Evolutionary conservation across 2,329 filamentous ascomycete species (phyloP), one percentile per base, ranked within the genome.

Genomic region (Fusarium paranaense): DNA sequence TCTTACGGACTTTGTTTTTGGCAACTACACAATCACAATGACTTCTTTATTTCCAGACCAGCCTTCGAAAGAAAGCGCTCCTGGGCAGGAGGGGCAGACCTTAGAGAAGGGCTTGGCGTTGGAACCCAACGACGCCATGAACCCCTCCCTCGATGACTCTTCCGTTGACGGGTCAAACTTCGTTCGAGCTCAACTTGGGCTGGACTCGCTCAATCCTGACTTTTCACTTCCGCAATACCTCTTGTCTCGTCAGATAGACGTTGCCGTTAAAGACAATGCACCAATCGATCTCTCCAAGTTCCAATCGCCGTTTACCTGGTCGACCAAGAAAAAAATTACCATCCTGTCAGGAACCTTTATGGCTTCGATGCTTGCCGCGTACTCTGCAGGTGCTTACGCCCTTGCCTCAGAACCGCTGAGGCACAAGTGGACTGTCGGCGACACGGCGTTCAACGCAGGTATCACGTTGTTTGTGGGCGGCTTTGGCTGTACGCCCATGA

Each of bases 401-500:
- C 86, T 91, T 4, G 88, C 89, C 0, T 81, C 89, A 5, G 81
- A 80, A 0, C 88, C 90, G 33, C 85, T 93, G 82, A 85, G 81
- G 2, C 76, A 81, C 5, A 83, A 88, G 78, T 94, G 91, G 90
- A 76, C 85, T 10, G 83, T 93, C 9, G 88, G 87, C 35, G 79
- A 82, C 22, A 87, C 90, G 7, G 89, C 89, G 3, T 88, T 88
- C 58, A 86, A 90, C 18, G 82, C 89, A 4, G 90, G 90, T 27
- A 90, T 93, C 54, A 92, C 91, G 0, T 82, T 87, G 0, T 94
- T 92, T 80, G 91, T 90, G 6, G 79, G 83, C 52, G 91, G 91
- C 0, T 94, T 94, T 74, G 91, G 85, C 2, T 81, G 92, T 56
- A 89, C 91, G 0, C 92, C 92, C 0, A 93, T 94, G 91, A 83